A percentile compares a stretch with the other conserved stretches of the same genome.
Evolutionary conservation across 345 rosid genomes (phyloP).

Genomic region (Linum usitatissimum): DNA sequence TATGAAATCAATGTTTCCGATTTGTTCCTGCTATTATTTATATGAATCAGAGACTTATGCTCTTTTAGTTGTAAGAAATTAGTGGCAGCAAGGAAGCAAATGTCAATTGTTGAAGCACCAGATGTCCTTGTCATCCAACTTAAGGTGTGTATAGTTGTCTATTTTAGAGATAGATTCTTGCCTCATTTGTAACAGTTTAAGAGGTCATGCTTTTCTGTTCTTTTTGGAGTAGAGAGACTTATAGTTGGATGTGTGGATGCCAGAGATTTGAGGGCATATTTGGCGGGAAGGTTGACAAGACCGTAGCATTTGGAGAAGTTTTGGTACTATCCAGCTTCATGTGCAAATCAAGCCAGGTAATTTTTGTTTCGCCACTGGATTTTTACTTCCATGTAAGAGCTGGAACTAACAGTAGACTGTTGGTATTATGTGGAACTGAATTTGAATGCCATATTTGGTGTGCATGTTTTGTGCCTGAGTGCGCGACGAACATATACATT

Average conservation of each 20-base stretch:
- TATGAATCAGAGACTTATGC: constrained; percentile 14
- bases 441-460: not conserved
- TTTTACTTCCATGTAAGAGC: not conserved
- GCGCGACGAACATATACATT: not conserved
- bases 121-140: constrained; percentile 87
- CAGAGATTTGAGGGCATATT: constrained; percentile 89
- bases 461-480: not conserved
- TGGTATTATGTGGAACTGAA: not conserved
- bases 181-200: not conserved
- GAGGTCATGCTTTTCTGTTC: constrained; percentile 6
- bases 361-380: not conserved
- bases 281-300: constrained; percentile 81
- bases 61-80: constrained; percentile 82
- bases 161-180: constrained; percentile 7
- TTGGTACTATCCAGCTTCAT: constrained; percentile 75
- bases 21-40: not conserved
- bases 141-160: constrained; percentile 38
- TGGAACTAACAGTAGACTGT: not conserved
- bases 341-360: constrained; percentile 82
- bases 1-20: not conserved
- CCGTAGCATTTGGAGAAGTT: constrained; percentile 66
- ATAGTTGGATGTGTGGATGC: constrained; percentile 13
- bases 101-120: constrained; percentile 84
- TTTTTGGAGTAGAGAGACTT: constrained; percentile 7
- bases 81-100: constrained; percentile 92